These are phyloP conservation scores for Cladosporium sp. DNA, from an alignment of 2,329 filamentous ascomycete genomes.

Conservation along the genomic window DNA sequence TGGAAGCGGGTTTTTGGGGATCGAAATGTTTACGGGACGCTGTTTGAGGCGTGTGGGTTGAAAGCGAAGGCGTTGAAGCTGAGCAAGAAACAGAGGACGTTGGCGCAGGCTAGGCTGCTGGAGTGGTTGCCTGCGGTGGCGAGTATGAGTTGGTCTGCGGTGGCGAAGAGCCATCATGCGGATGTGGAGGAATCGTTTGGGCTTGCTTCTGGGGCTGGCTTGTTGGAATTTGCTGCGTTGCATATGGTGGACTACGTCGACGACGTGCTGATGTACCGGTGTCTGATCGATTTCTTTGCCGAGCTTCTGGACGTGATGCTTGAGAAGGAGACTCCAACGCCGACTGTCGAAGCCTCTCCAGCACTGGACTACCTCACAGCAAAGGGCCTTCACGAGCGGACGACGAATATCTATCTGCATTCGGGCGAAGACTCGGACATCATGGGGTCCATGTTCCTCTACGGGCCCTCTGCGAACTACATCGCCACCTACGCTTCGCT, in stretches of 20 bases:
- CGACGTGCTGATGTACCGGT: conserved; percentile 56
- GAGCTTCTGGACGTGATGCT: conserved; percentile 42
- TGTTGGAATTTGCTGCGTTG: conserved; percentile 50
- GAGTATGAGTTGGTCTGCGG: conserved; percentile 48
- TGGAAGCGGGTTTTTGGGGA: conserved; percentile 59
- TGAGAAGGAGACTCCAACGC: conserved; percentile 12
- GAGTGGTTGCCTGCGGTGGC: conserved; percentile 51
- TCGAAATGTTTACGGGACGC: conserved; percentile 49
- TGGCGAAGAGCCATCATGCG: conserved; percentile 45
- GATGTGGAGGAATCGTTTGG: conserved; percentile 44
- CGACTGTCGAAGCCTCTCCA: conserved; percentile 9
- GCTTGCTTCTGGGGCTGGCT: conserved; percentile 29
- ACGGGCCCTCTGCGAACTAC: conserved; percentile 51
- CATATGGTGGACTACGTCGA: conserved; percentile 51
- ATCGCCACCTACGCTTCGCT: conserved; percentile 49
- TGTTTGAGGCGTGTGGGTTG: conserved; percentile 51
- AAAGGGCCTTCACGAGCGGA: conserved; percentile 44
- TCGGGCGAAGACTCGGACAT: conserved; percentile 40
- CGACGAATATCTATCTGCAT: conserved; percentile 48
- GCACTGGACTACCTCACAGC: conserved; percentile 48
- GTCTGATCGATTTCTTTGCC: conserved; percentile 51
- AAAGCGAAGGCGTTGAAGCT: conserved; percentile 32
- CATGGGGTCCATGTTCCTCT: conserved; percentile 49
- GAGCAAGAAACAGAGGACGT: conserved; percentile 48
- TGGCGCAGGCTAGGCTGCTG: conserved; percentile 55